Evolutionary conservation across 306 rosid species (phyloP).

Genomic region (Vigna reflexopilosa): DNA sequence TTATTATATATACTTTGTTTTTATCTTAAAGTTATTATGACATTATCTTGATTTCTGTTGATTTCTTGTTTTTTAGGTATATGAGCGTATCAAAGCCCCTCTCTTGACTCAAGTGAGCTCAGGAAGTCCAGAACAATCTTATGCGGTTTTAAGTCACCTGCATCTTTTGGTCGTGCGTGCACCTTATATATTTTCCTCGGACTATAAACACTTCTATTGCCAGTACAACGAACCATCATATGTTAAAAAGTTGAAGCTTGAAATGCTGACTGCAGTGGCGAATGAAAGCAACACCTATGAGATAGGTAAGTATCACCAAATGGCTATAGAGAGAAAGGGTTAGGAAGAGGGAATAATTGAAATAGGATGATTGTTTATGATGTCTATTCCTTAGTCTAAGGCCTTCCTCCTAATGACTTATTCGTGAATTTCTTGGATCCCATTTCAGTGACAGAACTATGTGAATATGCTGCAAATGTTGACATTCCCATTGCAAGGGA

Average conservation of each 20-base stretch:
- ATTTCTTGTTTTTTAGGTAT: conserved; percentile 66
- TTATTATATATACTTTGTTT: conserved; percentile 29
- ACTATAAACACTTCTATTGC: conserved; percentile 97
- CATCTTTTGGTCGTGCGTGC: conserved; percentile 99
- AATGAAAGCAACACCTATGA: conserved; percentile 98
- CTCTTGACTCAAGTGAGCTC: conserved; percentile 96
- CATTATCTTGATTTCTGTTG: conserved; percentile 38
- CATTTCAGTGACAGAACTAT: conserved; percentile 91
- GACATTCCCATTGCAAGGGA: conserved; percentile 99
- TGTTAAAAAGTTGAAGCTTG: conserved; percentile 98
- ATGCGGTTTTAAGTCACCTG: conserved; percentile 94
- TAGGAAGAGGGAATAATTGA: conserved; percentile 15
- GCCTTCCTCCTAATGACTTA: conserved; percentile 35
- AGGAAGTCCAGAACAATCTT: conserved; percentile 99
- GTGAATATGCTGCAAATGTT: conserved; percentile 99
- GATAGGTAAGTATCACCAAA: conserved; percentile 66
- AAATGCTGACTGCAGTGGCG: conserved; percentile 98
- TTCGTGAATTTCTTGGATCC: conserved; percentile 45
- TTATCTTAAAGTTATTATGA: conserved; percentile 36
- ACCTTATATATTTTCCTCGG: conserved; percentile 89
- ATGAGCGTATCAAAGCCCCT: conserved; percentile 99
- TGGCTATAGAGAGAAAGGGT: conserved; percentile 12
- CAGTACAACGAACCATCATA: conserved; percentile 99
- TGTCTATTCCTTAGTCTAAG: conserved; percentile 32
- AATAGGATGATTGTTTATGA: conserved; percentile 35